phyloP scores from a whole-genome alignment of 2,329 filamentous ascomycete genomes.

The Aspergillus pseudoterreus region DNA sequence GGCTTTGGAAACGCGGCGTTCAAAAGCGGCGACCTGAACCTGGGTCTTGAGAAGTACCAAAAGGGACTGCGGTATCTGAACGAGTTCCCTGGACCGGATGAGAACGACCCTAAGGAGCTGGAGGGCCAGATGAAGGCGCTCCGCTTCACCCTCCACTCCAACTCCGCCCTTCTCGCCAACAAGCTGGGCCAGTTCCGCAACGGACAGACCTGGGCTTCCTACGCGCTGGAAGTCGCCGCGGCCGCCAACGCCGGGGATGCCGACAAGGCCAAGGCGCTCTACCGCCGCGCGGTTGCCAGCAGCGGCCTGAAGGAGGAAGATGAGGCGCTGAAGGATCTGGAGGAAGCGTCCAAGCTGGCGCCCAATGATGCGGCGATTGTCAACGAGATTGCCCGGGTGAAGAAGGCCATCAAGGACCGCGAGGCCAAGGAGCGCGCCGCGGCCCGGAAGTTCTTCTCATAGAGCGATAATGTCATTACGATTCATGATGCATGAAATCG shows the following conservation, averaged over 20 bases:
- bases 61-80: slow-evolving; percentile 88
- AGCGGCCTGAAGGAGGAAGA: slow-evolving; percentile 81
- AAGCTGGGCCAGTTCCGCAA: slow-evolving; percentile 73
- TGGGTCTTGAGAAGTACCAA: slow-evolving; percentile 86
- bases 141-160: slow-evolving; percentile 83
- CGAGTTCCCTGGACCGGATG: slow-evolving; percentile 68
- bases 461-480: slow-evolving; percentile 24
- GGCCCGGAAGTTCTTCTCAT: slow-evolving; percentile 85
- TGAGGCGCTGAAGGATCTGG: slow-evolving; percentile 68
- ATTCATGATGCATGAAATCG: slow-evolving; percentile 26
- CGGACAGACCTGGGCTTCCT: slow-evolving; percentile 64
- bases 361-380: slow-evolving; percentile 72
- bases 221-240: slow-evolving; percentile 64
- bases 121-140: slow-evolving; percentile 66
- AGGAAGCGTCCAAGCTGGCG: slow-evolving; percentile 69
- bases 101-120: slow-evolving; percentile 67
- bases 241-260: slow-evolving; percentile 60
- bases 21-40: slow-evolving; percentile 67
- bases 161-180: slow-evolving; percentile 78
- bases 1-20: slow-evolving; percentile 90
- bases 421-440: slow-evolving; percentile 86
- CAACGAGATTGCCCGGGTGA: slow-evolving; percentile 73
- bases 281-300: slow-evolving; percentile 73
- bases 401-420: slow-evolving; percentile 68
- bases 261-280: slow-evolving; percentile 86